These are phyloP conservation scores for Cutaneotrichosporon cavernicola DNA, from an alignment of 1,284 basidiomycete genomes.

Conservation along the genomic window DNA sequence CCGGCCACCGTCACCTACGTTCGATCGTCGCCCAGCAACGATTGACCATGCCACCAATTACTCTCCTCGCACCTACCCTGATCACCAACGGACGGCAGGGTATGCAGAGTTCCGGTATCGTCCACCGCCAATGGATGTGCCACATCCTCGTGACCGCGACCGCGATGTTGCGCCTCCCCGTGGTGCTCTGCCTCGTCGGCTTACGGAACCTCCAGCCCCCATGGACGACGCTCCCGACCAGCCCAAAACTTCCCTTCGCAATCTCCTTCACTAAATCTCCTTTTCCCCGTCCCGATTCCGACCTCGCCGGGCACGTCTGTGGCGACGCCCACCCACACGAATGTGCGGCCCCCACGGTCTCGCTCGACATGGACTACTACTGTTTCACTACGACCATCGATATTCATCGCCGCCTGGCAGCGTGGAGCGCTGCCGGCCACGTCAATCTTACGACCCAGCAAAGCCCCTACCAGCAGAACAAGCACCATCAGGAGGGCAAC, in stretches of 20 bases:
- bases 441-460: not conserved
- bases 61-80: conserved; percentile 7
- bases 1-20: not conserved
- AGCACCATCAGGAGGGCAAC: not conserved
- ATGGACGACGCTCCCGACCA: conserved; percentile 6
- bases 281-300: not conserved
- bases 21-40: not conserved
- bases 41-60: conserved; percentile 8
- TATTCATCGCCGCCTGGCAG: not conserved
- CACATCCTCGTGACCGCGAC: not conserved
- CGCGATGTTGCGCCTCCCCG: not conserved
- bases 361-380: not conserved
- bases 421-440: not conserved
- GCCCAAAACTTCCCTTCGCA: conserved; percentile 20
- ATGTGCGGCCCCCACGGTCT: not conserved
- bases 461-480: not conserved
- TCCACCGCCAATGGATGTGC: conserved; percentile 5
- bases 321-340: not conserved
- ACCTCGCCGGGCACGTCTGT: not conserved
- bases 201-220: not conserved
- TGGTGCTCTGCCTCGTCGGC: not conserved
- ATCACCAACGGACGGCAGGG: not conserved
- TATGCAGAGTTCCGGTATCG: conserved; percentile 17
- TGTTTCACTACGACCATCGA: not conserved
- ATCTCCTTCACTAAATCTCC: conserved; percentile 19